Base-by-base conservation (phyloP, 306 rosid species). In the Morella rubra region DNA sequence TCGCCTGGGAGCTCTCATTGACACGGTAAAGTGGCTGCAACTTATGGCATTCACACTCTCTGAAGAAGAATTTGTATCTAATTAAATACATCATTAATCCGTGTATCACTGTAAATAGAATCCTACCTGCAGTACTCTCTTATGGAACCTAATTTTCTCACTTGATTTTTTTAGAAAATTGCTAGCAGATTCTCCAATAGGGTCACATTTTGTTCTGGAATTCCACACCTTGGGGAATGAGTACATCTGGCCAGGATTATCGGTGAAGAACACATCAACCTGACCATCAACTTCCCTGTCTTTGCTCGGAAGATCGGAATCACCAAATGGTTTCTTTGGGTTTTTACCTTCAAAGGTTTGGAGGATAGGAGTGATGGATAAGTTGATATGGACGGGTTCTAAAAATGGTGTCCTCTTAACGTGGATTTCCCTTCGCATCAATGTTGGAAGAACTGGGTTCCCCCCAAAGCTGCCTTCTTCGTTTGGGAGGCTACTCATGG, bases 1-100 rank as follows among this genome's bases (percentile, higher is more conserved):
- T 92, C 93, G 93, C 77, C 98, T 95, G 68, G 99, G 99, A 81
- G 99, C 99, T 82, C 96, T 92, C 73, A 73, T 95, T 84, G 99
- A 95, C 77, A 95, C 97, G 79, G 98, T 95, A 82, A 88, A 74
- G 73, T 84, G 78, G 69, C 79, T 81, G 19, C 74, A 77, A 72
- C 76, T 80, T 72, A 64, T 71, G 59, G 20, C 55, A 76, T 71
- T 71, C n/a, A 68, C 61, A 32, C 52, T 81, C 45, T 45, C 9
- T 22, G 71, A n/a, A 41, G 50, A 53, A 19, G 54, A n/a, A 44
- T 13, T 24, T 44, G 52, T 56, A 15, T 42, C 37, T 18, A 32
- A 49, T 20, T n/a, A 22, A 3, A 41, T 80, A 55, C 42, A 80
- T 58, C 44, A 40, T 1, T 12, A 59, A 45, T 56, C 56, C 2